Percentiles rank a stretch among this genome's conserved stretches.
phyloP scores from a whole-genome alignment of 2,329 filamentous ascomycete species.

The Claviceps sp. region DNA sequence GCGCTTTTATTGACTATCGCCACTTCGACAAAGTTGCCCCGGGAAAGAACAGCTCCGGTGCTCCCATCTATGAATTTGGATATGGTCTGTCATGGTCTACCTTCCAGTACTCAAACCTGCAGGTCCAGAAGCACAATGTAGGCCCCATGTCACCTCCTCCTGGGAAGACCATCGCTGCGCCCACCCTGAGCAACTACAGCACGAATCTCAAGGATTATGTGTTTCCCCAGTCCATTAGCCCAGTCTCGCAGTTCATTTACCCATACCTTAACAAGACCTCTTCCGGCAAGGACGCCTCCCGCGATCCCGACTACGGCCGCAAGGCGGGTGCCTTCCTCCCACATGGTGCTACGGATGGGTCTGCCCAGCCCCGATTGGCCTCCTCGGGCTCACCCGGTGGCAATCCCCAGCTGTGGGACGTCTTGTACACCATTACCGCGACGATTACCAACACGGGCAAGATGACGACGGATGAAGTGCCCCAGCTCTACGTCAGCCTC shows the following conservation, averaged over 20 bases:
- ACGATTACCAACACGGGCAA: slow-evolving; percentile 60
- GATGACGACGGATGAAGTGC: slow-evolving; percentile 53
- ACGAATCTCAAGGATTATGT: slow-evolving; percentile 50
- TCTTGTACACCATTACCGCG: slow-evolving; percentile 53
- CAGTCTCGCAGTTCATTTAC: slow-evolving; percentile 48
- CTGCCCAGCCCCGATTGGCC: slow-evolving; percentile 40
- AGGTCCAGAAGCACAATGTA: slow-evolving; percentile 36
- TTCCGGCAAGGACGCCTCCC: slow-evolving; percentile 39
- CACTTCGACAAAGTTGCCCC: slow-evolving; percentile 51
- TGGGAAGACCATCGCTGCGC: slow-evolving; percentile 50
- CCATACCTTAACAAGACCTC: slow-evolving; percentile 57
- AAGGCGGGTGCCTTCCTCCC: slow-evolving; percentile 48
- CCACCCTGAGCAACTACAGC: slow-evolving; percentile 49
- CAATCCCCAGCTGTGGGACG: slow-evolving; percentile 52
- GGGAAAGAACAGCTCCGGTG: slow-evolving; percentile 19
- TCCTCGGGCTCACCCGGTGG: slow-evolving; percentile 46
- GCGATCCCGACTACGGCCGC: slow-evolving; percentile 46
- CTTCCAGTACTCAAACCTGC: slow-evolving; percentile 60
- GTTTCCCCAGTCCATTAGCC: slow-evolving; percentile 47
- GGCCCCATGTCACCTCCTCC: slow-evolving; percentile 43
- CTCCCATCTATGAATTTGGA: slow-evolving; percentile 70
- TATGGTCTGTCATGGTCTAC: slow-evolving; percentile 70
- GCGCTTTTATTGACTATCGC: slow-evolving; percentile 59
- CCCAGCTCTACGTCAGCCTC: slow-evolving; percentile 68
- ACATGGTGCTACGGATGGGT: slow-evolving; percentile 38